A percentile compares a stretch with the other conserved stretches of the same genome.
Evolutionary conservation across 352 stramenopile genomes (phyloP).

Genomic region (Halophytophthora polymorphica): DNA sequence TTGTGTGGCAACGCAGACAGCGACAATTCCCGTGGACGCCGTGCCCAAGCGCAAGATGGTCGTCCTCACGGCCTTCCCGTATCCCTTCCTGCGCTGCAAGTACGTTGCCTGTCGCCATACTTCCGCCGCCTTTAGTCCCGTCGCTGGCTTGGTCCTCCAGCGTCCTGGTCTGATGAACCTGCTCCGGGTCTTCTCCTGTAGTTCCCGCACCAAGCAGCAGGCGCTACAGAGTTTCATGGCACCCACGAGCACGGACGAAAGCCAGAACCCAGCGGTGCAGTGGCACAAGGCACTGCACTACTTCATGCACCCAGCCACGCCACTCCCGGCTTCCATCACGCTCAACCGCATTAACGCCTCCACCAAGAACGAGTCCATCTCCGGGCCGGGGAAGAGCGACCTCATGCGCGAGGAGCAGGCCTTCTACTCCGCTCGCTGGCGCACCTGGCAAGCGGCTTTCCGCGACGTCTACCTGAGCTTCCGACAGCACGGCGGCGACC

Average conservation of each 20-base stretch:
- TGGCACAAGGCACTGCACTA: slow-evolving; percentile 69
- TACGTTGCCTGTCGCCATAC: slow-evolving; percentile 18
- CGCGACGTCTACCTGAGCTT: slow-evolving; percentile 68
- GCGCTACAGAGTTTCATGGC: slow-evolving; percentile 31
- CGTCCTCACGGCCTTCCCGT: slow-evolving; percentile 58
- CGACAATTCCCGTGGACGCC: slow-evolving; percentile 50
- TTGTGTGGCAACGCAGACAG: slow-evolving; percentile 22
- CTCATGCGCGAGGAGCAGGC: slow-evolving; percentile 49
- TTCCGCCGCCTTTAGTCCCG: no score
- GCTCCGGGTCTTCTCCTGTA: no score
- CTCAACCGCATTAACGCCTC: slow-evolving; percentile 31
- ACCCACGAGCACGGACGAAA: background rate
- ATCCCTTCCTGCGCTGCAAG: slow-evolving; percentile 60
- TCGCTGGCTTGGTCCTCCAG: no score
- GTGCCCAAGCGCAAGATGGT: slow-evolving; percentile 56
- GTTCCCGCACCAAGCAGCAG: slow-evolving; percentile 33
- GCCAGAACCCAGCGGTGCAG: slow-evolving; percentile 27
- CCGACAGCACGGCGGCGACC: slow-evolving; percentile 16
- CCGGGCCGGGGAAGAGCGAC: slow-evolving; percentile 18
- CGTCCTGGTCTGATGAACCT: no score
- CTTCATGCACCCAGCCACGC: slow-evolving; percentile 56
- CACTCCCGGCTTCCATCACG: slow-evolving; percentile 49
- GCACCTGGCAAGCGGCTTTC: slow-evolving; percentile 67
- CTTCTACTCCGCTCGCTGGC: slow-evolving; percentile 57
- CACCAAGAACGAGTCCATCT: slow-evolving; percentile 25